These are phyloP conservation scores for Termitomyces titanicus DNA, from an alignment of 768 basidiomycete species.

Conservation along the genomic window DNA sequence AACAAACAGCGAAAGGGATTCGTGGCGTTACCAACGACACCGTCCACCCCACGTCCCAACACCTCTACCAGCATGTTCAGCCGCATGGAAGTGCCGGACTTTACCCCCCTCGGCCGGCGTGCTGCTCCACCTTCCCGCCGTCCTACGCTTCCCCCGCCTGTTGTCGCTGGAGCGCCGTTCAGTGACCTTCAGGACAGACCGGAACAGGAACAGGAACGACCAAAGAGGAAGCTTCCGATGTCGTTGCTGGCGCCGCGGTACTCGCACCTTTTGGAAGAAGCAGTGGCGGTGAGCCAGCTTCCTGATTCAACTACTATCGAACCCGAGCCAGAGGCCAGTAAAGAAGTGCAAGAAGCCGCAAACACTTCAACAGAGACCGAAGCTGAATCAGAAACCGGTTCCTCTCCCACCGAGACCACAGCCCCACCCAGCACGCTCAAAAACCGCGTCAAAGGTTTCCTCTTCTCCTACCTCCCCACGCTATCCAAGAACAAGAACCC, in stretches of 20 bases:
- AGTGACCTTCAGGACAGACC: conserved; percentile 18
- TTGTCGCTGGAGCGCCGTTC: conserved; percentile 28
- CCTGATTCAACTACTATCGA: not conserved
- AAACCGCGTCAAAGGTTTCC: conserved; percentile 51
- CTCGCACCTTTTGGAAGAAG: conserved; percentile 56
- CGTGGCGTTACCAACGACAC: conserved; percentile 54
- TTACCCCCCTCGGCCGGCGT: conserved; percentile 43
- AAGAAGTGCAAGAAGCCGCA: not conserved
- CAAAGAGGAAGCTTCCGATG: conserved; percentile 29
- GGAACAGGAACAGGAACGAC: conserved; percentile 4
- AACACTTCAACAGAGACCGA: not conserved
- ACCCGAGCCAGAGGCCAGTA: not conserved
- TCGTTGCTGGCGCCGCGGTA: conserved; percentile 52
- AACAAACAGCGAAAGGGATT: conserved; percentile 57
- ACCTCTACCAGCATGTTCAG: not conserved
- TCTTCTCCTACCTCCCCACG: conserved; percentile 60
- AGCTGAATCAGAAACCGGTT: not conserved
- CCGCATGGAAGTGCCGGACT: conserved; percentile 46
- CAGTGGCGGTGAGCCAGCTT: conserved; percentile 34
- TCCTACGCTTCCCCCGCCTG: conserved; percentile 17
- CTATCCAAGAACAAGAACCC: conserved; percentile 38
- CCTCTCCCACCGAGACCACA: not conserved
- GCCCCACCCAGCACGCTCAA: conserved; percentile 29
- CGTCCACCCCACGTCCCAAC: conserved; percentile 22
- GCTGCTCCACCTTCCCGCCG: conserved; percentile 22